A percentile compares a stretch with the other conserved stretches of the same genome.
Evolutionary conservation across 2,329 filamentous ascomycete species (phyloP).

Genomic region (Canariomyces notabilis): DNA sequence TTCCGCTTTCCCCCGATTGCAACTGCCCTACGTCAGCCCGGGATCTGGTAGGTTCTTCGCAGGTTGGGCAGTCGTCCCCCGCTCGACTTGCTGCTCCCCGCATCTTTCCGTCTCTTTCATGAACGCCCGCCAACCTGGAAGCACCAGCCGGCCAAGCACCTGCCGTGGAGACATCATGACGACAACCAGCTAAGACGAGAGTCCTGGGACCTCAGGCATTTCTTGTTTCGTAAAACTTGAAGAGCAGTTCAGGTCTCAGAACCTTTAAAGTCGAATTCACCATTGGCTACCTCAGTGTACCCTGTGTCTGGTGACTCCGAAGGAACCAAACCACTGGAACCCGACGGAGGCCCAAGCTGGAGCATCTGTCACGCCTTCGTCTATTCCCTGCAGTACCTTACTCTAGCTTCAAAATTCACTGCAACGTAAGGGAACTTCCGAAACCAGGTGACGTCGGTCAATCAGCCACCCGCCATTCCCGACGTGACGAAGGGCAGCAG

Average conservation of each 20-base stretch:
- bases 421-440: too few species aligned
- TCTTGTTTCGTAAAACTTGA: background rate
- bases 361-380: too few species aligned
- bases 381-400: too few species aligned
- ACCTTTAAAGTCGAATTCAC: too few species aligned
- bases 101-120: conserved; percentile 6
- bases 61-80: background rate
- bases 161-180: conserved; percentile 10
- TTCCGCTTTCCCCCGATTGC: background rate
- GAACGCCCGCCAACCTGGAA: background rate
- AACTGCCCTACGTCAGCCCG: background rate
- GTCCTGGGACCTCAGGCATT: too few species aligned
- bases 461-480: background rate
- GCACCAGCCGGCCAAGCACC: conserved; percentile 4
- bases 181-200: conserved; percentile 4
- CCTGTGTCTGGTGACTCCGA: too few species aligned
- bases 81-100: conserved; percentile 6
- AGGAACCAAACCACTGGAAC: too few species aligned
- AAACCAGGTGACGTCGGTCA: too few species aligned
- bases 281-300: too few species aligned
- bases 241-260: background rate
- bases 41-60: background rate
- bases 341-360: too few species aligned
- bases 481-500: background rate
- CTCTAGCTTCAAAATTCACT: too few species aligned